Conservation (phyloP, 1,139 yeast genomes). For the Nematodospora anomalae region DNA sequence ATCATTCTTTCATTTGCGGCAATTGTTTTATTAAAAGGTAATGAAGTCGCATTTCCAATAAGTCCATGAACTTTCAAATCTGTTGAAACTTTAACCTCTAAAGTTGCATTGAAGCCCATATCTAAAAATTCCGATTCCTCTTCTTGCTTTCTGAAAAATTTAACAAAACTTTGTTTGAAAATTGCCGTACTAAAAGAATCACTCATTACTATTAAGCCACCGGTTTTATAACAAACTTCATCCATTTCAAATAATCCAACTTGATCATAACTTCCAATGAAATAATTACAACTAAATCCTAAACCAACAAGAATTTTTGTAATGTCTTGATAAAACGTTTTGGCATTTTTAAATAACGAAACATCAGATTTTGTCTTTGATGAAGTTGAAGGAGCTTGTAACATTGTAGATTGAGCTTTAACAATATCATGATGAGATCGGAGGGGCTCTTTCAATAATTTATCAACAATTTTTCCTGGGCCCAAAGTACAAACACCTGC, state of each 20-base stretch:
- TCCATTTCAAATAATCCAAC: slow-evolving; percentile 69
- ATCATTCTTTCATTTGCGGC: slow-evolving; percentile 22
- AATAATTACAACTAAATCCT: slow-evolving; percentile 58
- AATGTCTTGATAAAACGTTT: slow-evolving; percentile 45
- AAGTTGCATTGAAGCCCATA: slow-evolving; percentile 57
- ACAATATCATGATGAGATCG: slow-evolving; percentile 61
- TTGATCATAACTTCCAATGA: slow-evolving; percentile 68
- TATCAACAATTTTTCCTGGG: slow-evolving; percentile 54
- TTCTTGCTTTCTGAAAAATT: slow-evolving; percentile 43
- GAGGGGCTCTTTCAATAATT: slow-evolving; percentile 50
- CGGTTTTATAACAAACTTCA: slow-evolving; percentile 54
- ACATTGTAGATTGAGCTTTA: slow-evolving; percentile 38
- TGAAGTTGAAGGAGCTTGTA: slow-evolving; percentile 25
- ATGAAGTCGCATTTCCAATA: slow-evolving; percentile 56
- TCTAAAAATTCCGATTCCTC: slow-evolving; percentile 37
- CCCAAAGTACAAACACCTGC: slow-evolving; percentile 63
- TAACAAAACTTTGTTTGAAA: slow-evolving; percentile 61
- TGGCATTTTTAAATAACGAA: slow-evolving; percentile 34
- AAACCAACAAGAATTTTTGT: slow-evolving; percentile 36
- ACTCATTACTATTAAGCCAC: slow-evolving; percentile 61
- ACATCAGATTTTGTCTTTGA: slow-evolving; percentile 32
- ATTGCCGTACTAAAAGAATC: slow-evolving; percentile 67
- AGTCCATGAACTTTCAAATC: slow-evolving; percentile 57
- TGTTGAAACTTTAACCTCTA: slow-evolving; percentile 51
- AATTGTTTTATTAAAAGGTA: slow-evolving; percentile 29